Evolutionary conservation across 1,284 basidiomycete genomes (phyloP).

Genomic region (Ustilago lituana): DNA sequence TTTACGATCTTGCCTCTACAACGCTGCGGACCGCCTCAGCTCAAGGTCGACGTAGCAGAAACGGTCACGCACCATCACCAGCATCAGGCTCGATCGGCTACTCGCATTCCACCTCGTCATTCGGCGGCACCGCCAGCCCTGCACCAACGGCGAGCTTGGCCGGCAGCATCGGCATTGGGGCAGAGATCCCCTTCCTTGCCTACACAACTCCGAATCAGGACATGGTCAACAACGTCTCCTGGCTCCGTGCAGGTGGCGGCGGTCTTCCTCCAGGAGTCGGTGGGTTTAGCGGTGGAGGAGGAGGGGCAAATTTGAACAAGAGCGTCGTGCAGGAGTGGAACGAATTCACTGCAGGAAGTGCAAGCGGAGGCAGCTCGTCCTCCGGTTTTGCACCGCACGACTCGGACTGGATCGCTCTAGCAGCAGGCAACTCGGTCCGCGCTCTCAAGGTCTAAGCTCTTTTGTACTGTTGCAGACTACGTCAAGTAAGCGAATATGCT

Average conservation of each 20-base stretch:
- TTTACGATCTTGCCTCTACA: conserved; percentile 64
- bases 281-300: conserved; percentile 24
- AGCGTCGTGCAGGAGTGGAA: conserved; percentile 65
- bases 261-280: conserved; percentile 38
- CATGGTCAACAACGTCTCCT: conserved; percentile 66
- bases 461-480: background rate
- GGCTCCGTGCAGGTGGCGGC: conserved; percentile 53
- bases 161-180: conserved; percentile 53
- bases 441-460: conserved; percentile 42
- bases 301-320: conserved; percentile 32
- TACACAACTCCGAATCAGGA: conserved; percentile 60
- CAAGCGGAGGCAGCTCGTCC: conserved; percentile 7
- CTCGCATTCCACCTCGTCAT: conserved; percentile 39
- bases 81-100: conserved; percentile 45
- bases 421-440: conserved; percentile 42
- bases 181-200: conserved; percentile 63
- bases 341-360: conserved; percentile 55
- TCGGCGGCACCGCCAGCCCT: conserved; percentile 44
- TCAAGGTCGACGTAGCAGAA: conserved; percentile 63
- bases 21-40: conserved; percentile 64
- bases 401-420: conserved; percentile 51
- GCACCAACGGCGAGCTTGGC: conserved; percentile 40
- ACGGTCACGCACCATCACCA: conserved; percentile 54
- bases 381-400: conserved; percentile 43
- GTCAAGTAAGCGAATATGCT: conserved; percentile 1